phyloP scores from a whole-genome alignment of 768 basidiomycete genomes.

The Hygrophorus pudorinus region DNA sequence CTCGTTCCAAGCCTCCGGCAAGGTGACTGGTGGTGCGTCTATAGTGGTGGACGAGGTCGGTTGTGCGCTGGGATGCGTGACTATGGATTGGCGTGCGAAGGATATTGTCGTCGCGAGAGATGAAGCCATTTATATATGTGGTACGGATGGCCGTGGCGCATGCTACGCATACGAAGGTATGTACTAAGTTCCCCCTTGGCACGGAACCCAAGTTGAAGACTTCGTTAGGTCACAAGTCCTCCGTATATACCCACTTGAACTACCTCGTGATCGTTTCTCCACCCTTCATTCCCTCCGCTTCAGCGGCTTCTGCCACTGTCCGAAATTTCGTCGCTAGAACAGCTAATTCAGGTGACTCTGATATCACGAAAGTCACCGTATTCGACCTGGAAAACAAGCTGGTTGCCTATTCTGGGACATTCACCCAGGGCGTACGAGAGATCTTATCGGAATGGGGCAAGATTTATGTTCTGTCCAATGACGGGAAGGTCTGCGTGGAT shows the following conservation, averaged over 20 bases:
- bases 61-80: slow-evolving; percentile 73
- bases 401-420: slow-evolving; percentile 73
- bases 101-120: slow-evolving; percentile 83
- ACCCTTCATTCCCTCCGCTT: slow-evolving; percentile 57
- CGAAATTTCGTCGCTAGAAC: slow-evolving; percentile 58
- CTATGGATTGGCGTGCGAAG: slow-evolving; percentile 61
- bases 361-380: slow-evolving; percentile 72
- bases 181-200: slow-evolving; percentile 5
- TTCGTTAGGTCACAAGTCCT: slow-evolving; percentile 57
- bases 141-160: slow-evolving; percentile 69
- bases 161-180: slow-evolving; percentile 90
- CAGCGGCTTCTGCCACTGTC: slow-evolving; percentile 63
- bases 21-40: slow-evolving; percentile 55
- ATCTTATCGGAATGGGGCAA: slow-evolving; percentile 76
- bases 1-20: slow-evolving; percentile 63
- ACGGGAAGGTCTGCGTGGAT: slow-evolving; percentile 56
- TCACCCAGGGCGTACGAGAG: slow-evolving; percentile 74
- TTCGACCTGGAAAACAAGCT: slow-evolving; percentile 92
- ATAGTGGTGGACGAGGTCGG: slow-evolving; percentile 81
- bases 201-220: not conserved
- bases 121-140: slow-evolving; percentile 85
- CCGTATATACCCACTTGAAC: slow-evolving; percentile 67
- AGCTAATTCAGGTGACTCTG: slow-evolving; percentile 33
- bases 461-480: slow-evolving; percentile 69
- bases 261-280: slow-evolving; percentile 90